Percentiles rank a stretch among this genome's conserved stretches.
These are phyloP conservation scores for Eimeria necatrix DNA, from an alignment of 169 alveolate genomes.

Conservation along the genomic window DNA sequence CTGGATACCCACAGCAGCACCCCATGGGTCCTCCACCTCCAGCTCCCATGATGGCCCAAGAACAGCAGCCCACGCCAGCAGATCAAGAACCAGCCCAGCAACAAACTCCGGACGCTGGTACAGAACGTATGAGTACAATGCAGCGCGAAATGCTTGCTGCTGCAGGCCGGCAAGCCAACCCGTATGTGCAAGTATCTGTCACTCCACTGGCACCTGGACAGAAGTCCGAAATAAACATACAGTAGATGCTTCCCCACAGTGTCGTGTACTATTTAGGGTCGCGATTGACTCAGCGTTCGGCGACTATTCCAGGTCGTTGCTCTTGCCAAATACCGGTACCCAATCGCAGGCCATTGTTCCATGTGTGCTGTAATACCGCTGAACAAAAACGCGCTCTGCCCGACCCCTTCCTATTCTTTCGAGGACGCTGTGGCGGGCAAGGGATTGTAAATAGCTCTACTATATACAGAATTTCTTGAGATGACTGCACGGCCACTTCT, in stretches of 20 bases:
- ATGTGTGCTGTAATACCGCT: too few relatives aligned
- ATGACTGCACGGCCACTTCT: too few relatives aligned
- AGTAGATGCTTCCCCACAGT: slow-evolving; percentile 8
- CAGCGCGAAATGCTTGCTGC: slow-evolving; percentile 69
- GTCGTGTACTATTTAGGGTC: slow-evolving; percentile 56
- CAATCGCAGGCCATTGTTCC: slow-evolving; percentile 23
- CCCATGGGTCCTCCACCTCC: slow-evolving; percentile 35
- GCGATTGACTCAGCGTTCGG: slow-evolving; percentile 30
- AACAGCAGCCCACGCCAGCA: slow-evolving; percentile 28
- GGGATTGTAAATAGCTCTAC: too few relatives aligned
- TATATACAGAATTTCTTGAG: too few relatives aligned
- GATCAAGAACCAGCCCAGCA: slow-evolving; percentile 28
- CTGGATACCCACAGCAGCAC: slow-evolving; percentile 81
- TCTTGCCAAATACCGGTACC: not conserved
- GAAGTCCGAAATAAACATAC: slow-evolving; percentile 68
- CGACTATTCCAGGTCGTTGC: not conserved
- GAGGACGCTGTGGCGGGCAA: too few relatives aligned
- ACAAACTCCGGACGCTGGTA: slow-evolving; percentile 65
- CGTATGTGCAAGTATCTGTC: slow-evolving; percentile 76
- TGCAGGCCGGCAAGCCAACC: slow-evolving; percentile 44
- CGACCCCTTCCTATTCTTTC: too few relatives aligned
- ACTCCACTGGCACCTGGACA: slow-evolving; percentile 80
- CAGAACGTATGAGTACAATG: slow-evolving; percentile 54
- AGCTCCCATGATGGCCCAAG: not conserved
- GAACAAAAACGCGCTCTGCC: too few relatives aligned